A percentile compares a stretch with the other conserved stretches of the same genome.
These are phyloP conservation scores for Maudiozyma serrabonitensis DNA, from an alignment of 805 yeast species.

Conservation along the genomic window DNA sequence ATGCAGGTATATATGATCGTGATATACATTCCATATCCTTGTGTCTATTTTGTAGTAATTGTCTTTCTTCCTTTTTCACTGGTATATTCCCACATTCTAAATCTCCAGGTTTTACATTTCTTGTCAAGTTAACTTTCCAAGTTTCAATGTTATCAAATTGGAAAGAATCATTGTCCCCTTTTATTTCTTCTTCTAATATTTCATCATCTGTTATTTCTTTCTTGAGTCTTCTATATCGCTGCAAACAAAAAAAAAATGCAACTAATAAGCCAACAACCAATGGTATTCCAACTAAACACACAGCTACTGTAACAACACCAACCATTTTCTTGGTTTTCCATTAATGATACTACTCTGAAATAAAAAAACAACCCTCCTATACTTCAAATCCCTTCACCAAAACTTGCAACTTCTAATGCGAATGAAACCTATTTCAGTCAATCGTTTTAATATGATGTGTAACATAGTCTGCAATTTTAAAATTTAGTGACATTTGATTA, in stretches of 20 bases:
- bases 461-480: background rate
- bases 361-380: no score
- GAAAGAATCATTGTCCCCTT: slow-evolving; percentile 29
- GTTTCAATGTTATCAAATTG: slow-evolving; percentile 16
- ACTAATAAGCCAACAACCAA: slow-evolving; percentile 32
- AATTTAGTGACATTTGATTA: background rate
- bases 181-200: slow-evolving; percentile 24
- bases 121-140: background rate
- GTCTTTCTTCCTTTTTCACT: no score
- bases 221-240: slow-evolving; percentile 31
- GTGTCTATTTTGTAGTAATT: no score
- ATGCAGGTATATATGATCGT: slow-evolving; percentile 31
- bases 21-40: background rate
- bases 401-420: no score
- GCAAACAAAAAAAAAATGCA: slow-evolving; percentile 30
- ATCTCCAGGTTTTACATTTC: no score
- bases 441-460: background rate
- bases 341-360: no score
- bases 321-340: slow-evolving; percentile 3
- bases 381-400: no score
- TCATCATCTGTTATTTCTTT: slow-evolving; percentile 31
- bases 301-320: slow-evolving; percentile 33
- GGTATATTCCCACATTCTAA: no score
- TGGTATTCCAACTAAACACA: slow-evolving; percentile 46
- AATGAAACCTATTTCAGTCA: background rate